These are phyloP conservation scores for Pelagophyceae sp. DNA, from an alignment of 352 stramenopile species.

Conservation along the genomic window DNA sequence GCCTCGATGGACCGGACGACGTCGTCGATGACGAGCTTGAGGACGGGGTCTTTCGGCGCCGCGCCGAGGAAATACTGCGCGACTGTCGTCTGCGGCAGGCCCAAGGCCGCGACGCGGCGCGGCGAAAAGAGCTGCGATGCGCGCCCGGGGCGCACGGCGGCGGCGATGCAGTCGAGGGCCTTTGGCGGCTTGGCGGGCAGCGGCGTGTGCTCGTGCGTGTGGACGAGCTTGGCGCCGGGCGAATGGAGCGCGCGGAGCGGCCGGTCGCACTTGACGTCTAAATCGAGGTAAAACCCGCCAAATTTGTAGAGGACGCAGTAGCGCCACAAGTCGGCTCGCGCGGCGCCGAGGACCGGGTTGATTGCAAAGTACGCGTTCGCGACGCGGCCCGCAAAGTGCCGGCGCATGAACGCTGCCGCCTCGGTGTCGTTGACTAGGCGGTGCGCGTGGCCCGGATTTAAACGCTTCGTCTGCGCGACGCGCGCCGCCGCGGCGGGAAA, in stretches of 20 bases:
- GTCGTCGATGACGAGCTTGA: neutral
- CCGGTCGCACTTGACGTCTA: neutral
- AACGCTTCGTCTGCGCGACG: neutral
- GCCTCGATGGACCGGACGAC: neutral
- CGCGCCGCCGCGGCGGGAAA: neutral
- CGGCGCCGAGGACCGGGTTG: neutral
- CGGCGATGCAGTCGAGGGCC: neutral
- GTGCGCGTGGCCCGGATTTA: neutral
- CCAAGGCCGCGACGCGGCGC: neutral
- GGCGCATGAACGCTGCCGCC: neutral
- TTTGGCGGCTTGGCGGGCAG: neutral
- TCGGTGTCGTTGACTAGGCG: neutral
- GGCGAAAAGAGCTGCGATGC: neutral
- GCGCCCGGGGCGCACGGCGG: too few relatives aligned
- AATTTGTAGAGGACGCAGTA: slow-evolving; percentile 7
- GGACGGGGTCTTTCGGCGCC: neutral
- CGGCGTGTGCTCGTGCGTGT: neutral
- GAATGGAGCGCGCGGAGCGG: neutral
- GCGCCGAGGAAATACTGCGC: neutral
- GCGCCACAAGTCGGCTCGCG: neutral
- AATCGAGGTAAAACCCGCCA: neutral
- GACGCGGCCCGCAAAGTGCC: neutral
- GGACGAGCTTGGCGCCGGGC: neutral
- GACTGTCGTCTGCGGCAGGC: neutral
- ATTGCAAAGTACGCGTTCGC: slow-evolving; percentile 7